Base-by-base conservation (phyloP, 768 basidiomycete species). In the Mrakia frigida region DNA sequence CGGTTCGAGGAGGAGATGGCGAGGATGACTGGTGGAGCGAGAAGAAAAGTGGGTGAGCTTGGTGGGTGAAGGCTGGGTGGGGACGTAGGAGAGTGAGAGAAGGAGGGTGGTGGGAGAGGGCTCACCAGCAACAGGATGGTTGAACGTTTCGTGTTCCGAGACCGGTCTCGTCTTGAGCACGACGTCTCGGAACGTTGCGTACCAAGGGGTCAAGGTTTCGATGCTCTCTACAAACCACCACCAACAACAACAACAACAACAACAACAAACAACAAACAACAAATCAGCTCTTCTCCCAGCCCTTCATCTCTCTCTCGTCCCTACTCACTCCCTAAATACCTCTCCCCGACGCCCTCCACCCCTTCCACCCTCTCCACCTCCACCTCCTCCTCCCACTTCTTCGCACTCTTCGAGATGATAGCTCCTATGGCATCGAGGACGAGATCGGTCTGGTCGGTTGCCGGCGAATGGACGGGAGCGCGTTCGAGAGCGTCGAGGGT, bases 1-100 rank as follows among this genome's bases (percentile, higher is more conserved):
- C 80, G 71, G 6, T 79, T 80, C 1, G 80, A 75, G 13, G 83
- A 81, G 1, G 82, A 82, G 25, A 82, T 79, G 9, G 82, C 83
- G 37, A 82, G 78, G 3, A 84, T 61, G 18, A 82, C 80, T 80
- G 46, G 2, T 14, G 18, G 46, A 50, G 16, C 46, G 46, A 46
- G 43, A 46, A 6, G 43, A 50, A 6, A 9, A 14, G 16, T 11
- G 43, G 10, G 43, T 43, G 43, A 43, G 43, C 16, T 43, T 4
- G 43, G 43, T 9, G 3, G 5, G 43, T 43, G 11, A 41, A 11
- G 39, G 39, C 11, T 41, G 39, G 39, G 39, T 6, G 39, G 39
- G 39, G 39, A 41, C 6, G 39, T 41, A 5, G 5, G 11, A 41
- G 39, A 6, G 39, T 6, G 46, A 50, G 18, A 50, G 46, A 50